Base-by-base conservation (phyloP, 2,329 filamentous ascomycete species). In the Cladobotryum mycophilum region DNA sequence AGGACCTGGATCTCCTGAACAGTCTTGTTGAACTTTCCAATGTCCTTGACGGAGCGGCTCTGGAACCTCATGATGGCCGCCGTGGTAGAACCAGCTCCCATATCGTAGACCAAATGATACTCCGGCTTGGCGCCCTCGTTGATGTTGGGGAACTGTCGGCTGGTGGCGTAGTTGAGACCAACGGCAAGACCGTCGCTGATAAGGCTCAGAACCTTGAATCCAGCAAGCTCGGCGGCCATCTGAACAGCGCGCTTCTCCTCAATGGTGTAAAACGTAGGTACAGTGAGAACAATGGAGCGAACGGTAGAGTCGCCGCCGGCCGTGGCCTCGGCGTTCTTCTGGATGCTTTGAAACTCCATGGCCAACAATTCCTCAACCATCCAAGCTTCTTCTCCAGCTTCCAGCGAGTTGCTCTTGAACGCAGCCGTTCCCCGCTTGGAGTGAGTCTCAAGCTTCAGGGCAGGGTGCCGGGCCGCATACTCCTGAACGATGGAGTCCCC, bases 1-100 rank as follows among this genome's bases (percentile, higher is more conserved):
- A 96, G 61, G 36, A 95, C 88, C 55, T 89, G 82, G n/a, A 97
- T 86, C 67, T 99, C 93, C 66, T 97, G 93, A 33, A 99, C 74
- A 1, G 90, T 96, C 80, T 97, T 97, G 77, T 96, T 97, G 75
- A 82, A 92, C 67, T 88, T 90, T 58, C 90, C 91, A 49, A 92
- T 72, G 60, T 96, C 92, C 76, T 97, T 99, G 55, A 97, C 85
- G 2, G 80, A 84, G 60, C 86, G 85, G 65, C 88, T 87, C 68
- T 96, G 91, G 72, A 99, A 96, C 61, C 85, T 86, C 65, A 99
- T 72, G 47, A 99, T 75, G 6, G 90, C 93, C 4, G 92, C 92
- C 61, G 89, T 95, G 33, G 92, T 88, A 42, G 89, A 96, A 4
- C 93, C 93, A 58, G 93, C 91, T 58, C 93, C 93, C 91, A 99